These are phyloP conservation scores for Boechera retrofracta DNA, from an alignment of 345 rosid genomes.

Conservation along the genomic window DNA sequence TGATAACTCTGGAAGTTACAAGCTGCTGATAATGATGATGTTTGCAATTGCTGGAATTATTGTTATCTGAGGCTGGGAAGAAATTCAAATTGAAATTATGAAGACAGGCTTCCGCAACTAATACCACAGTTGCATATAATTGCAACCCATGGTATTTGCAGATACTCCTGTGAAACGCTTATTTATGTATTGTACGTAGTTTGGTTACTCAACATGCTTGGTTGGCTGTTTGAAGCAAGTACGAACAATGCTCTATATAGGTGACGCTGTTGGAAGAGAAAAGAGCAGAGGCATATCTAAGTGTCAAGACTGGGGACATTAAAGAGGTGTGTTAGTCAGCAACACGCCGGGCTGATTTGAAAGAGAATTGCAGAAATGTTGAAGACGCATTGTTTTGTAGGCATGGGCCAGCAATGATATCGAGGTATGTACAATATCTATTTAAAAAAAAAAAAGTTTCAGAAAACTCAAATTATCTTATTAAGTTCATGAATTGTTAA, in stretches of 20 bases:
- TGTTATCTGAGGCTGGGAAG: conserved; percentile 24
- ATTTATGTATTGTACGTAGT: background rate
- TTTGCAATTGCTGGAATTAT: conserved; percentile 14
- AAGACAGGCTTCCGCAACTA: conserved; percentile 22
- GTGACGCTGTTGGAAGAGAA: conserved; percentile 7
- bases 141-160: conserved; percentile 5
- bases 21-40: conserved; percentile 22
- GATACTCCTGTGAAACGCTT: background rate
- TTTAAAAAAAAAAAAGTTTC: background rate
- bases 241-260: background rate
- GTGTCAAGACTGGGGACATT: background rate
- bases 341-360: background rate
- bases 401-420: conserved; percentile 8
- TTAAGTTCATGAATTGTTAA: background rate
- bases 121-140: conserved; percentile 21
- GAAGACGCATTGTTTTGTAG: background rate
- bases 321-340: background rate
- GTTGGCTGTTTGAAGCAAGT: conserved; percentile 23
- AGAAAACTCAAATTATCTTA: background rate
- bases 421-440: background rate
- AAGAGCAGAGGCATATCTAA: conserved; percentile 13
- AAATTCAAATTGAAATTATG: background rate
- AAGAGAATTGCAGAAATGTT: background rate
- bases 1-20: conserved; percentile 9
- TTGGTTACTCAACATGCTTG: background rate